Percentiles rank a stretch among this genome's conserved stretches.
Evolutionary conservation across 2,329 filamentous ascomycete species (phyloP).

Genomic region (Aspergillus arachidicola): DNA sequence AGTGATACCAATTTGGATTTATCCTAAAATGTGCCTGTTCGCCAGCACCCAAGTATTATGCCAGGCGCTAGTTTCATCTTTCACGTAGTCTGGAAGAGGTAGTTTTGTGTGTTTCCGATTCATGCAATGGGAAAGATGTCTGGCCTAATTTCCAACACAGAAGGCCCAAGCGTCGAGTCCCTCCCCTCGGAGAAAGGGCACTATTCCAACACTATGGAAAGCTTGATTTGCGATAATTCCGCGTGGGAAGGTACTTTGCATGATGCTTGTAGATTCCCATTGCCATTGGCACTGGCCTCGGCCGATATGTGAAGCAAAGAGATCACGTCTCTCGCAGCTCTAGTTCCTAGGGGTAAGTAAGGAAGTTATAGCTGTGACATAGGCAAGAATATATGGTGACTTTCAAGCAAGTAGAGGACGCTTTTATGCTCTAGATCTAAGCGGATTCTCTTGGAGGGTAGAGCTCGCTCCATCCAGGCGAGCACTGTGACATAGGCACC

Average conservation of each 20-base stretch:
- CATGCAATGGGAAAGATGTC: no score
- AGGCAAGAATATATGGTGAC: not conserved
- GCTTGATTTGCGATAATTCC: not conserved
- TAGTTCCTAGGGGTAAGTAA: not conserved
- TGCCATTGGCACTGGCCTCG: not conserved
- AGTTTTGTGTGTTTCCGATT: not conserved
- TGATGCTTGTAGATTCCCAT: not conserved
- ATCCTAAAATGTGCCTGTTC: not conserved
- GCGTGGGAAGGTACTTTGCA: not conserved
- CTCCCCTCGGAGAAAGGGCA: not conserved
- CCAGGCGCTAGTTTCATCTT: not conserved
- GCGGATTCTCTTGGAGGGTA: not conserved
- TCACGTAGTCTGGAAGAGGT: not conserved
- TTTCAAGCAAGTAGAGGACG: not conserved
- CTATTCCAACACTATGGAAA: not conserved
- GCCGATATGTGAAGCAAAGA: not conserved
- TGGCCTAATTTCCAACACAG: not conserved
- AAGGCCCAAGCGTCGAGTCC: not conserved
- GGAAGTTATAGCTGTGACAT: not conserved
- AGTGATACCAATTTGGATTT: not conserved
- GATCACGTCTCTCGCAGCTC: no score
- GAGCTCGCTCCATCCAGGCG: not conserved
- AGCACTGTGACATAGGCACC: not conserved
- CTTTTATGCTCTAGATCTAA: not conserved
- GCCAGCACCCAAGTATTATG: not conserved